These are phyloP conservation scores for peach (Prunus persica) DNA, from an alignment of 306 rosid species.

Conservation along the genomic window Prunus_persica_NCBIv2 NC_034010.1:4640501-4641000, in stretches of 20 bases:
- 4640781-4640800: slow-evolving; percentile 54
- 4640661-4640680: neutral
- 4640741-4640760: slow-evolving; percentile 28
- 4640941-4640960: slow-evolving; percentile 32
- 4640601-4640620: slow-evolving; percentile 17
- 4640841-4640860: slow-evolving; percentile 63
- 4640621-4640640: neutral
- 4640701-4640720: neutral
- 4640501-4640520: slow-evolving; percentile 28
- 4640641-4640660: neutral
- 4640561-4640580: slow-evolving; percentile 12
- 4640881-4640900: slow-evolving; percentile 27
- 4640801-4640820: slow-evolving; percentile 48
- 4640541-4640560: slow-evolving; percentile 10
- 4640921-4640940: slow-evolving; percentile 20
- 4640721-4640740: neutral
- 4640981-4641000: slow-evolving; percentile 43
- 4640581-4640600: slow-evolving; percentile 49
- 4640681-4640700: slow-evolving; percentile 11
- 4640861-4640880: slow-evolving; percentile 47
- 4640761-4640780: slow-evolving; percentile 32
- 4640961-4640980: slow-evolving; percentile 25
- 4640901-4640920: slow-evolving; percentile 27
- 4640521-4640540: slow-evolving; percentile 28
- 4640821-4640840: slow-evolving; percentile 56